These are phyloP conservation scores for Naganishia albida DNA, from an alignment of 1,284 basidiomycete species.

Conservation along the genomic window DNA sequence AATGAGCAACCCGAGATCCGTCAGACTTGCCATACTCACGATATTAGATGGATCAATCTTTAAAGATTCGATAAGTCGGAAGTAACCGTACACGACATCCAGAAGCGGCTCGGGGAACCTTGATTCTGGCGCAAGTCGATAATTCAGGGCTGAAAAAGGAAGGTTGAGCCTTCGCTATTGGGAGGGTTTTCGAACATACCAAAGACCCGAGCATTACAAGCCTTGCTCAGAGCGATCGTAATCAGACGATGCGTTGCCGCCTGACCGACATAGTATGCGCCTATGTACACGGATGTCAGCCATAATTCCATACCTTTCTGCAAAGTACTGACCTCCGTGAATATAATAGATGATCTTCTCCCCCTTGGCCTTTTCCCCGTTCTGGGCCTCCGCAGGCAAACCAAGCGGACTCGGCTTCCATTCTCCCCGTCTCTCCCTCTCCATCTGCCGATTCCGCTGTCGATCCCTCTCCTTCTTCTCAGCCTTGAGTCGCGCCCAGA, in stretches of 20 bases:
- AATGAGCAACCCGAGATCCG: not conserved
- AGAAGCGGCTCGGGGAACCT: slow-evolving; percentile 91
- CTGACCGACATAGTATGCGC: slow-evolving; percentile 91
- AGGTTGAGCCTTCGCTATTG: not conserved
- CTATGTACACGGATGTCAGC: slow-evolving; percentile 52
- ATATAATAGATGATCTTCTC: slow-evolving; percentile 89
- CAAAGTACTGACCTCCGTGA: slow-evolving; percentile 73
- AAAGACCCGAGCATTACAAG: slow-evolving; percentile 89
- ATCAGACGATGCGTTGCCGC: slow-evolving; percentile 91
- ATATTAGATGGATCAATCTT: slow-evolving; percentile 89
- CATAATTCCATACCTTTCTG: not conserved
- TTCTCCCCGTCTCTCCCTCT: slow-evolving; percentile 17
- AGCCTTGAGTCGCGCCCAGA: slow-evolving; percentile 83
- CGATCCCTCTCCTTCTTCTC: slow-evolving; percentile 66
- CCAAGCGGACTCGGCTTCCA: not conserved
- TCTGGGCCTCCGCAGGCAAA: slow-evolving; percentile 22
- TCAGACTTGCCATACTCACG: slow-evolving; percentile 33
- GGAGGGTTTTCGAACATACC: slow-evolving; percentile 59
- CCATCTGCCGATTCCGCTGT: not conserved
- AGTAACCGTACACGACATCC: slow-evolving; percentile 83
- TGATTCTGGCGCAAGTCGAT: slow-evolving; percentile 92
- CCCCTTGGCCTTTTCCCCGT: slow-evolving; percentile 42
- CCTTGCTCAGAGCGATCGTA: slow-evolving; percentile 88
- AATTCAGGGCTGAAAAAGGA: slow-evolving; percentile 74
- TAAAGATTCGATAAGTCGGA: slow-evolving; percentile 83